Base-by-base conservation (phyloP, 1,284 basidiomycete genomes). In the Inonotus obliquus region DNA sequence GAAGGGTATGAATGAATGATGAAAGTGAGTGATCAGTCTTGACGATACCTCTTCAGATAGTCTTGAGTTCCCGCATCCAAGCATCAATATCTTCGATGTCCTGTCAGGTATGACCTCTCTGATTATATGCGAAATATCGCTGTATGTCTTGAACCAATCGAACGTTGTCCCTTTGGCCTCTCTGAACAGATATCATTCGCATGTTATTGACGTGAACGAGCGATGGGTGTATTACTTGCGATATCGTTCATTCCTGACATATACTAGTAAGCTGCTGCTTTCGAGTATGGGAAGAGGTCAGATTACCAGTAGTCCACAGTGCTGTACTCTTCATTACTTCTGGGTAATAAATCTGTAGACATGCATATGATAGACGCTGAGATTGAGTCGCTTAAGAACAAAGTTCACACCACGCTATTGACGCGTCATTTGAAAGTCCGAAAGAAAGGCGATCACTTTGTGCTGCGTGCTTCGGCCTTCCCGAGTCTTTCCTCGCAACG, bases 31-130 rank as follows among this genome's bases (percentile, higher is more conserved):
- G 48, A 11, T 2, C 14, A 23, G 23, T 49, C n/a, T 49, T 5
- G 17, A 2, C 68, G 77, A 23, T 65, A 88, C 89, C 66, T 91
- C 85, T 74, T 89, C 83, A 10, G 89, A 90, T 45, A 95, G 75
- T 58, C 76, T 87, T 2, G 92, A 93, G 74, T 96, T 96, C 4
- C 94, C 94, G 70, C 94, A 96, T 53, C 94, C 94, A 7, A 97
- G 83, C 84, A 96, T 92, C 62, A 96, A 74, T 65, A 96, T 91
- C 32, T 82, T 77, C 0, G 87, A 80, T 2, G 74, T 72, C 70
- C 84, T 90, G 62, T 85, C 73, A 0, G 88, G 89, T 23, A 94
- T 81, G 47, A 87, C 73, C 49, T 80, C 79, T 41, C 79, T 77
- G 25, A 93, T 72, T 27, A 87, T 74, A 59, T 79, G 71, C 13